Base-by-base conservation (phyloP, 2,329 filamentous ascomycete genomes). In the Teratosphaeria gauchensis region DNA sequence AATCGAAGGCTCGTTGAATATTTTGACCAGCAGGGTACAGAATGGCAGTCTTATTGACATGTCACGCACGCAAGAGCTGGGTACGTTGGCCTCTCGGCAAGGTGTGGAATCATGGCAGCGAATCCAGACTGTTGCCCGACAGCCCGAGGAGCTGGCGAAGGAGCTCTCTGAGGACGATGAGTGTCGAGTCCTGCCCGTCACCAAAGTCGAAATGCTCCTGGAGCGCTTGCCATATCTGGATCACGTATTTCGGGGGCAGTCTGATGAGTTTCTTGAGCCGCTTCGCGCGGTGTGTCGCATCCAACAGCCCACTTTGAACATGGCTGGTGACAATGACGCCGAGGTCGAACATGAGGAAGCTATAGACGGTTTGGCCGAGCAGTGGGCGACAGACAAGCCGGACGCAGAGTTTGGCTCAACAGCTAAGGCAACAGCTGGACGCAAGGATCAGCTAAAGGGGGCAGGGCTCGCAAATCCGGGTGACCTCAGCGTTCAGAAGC, bases 221-320 rank as follows among this genome's bases (percentile, higher is more conserved):
- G 90, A 97, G 64, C 85, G 90, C 8, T 80, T 99, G 0, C 94
- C 94, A 0, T 97, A 95, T 72, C 84, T 94, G 78, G 80, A 86
- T 1, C 80, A 83, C 55, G 89, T 96, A 46, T 61, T 76, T 2
- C 68, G 67, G 21, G 67, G 67, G 28, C 59, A 64, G 61, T 68
- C 58, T 60, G 64, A 63, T 53, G 56, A 72, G 51, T 69, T 76
- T 28, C 73, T 92, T 8, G 84, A 87, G 58, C 86, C 82, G 66
- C 81, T 95, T 7, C 86, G 86, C 0, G 80, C 80, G 2, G 88
- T 91, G 65, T 80, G 79, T 5, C 84, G 84, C 16, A 80, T 85
- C 19, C 77, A 64, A 6, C 61, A 62, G 3, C 58, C 57, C 4
- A 59, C 57, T 2, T 28, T 60, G 0, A 58, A 57, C 1, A 58